Evolutionary conservation across 139 green algal genomes (phyloP), one percentile per base, ranked within the genome.

Genomic region (Pleodorina starrii): DNA sequence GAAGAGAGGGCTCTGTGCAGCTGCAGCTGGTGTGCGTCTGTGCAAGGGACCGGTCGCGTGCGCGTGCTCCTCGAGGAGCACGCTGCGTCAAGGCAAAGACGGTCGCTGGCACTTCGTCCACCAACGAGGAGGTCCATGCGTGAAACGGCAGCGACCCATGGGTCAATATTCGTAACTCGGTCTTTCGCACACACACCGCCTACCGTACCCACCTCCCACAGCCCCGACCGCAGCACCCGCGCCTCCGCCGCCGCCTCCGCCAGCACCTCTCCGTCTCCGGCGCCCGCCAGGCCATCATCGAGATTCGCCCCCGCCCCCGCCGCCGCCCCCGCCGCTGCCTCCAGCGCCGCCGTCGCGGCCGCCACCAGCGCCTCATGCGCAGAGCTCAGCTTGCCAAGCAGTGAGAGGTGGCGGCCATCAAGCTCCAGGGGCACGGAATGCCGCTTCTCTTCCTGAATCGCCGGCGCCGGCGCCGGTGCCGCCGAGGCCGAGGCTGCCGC

Each of bases 141-240:
- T n/a, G n/a, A n/a, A n/a, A n/a, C n/a, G n/a, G n/a, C n/a, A n/a
- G n/a, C n/a, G n/a, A n/a, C n/a, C n/a, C n/a, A n/a, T n/a, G n/a
- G n/a, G n/a, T n/a, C n/a, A n/a, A n/a, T n/a, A n/a, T n/a, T n/a
- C n/a, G n/a, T n/a, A n/a, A n/a, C n/a, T n/a, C n/a, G n/a, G n/a
- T n/a, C n/a, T n/a, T n/a, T n/a, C n/a, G n/a, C n/a, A n/a, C n/a
- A n/a, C n/a, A n/a, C n/a, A n/a, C n/a, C n/a, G n/a, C n/a, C n/a
- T n/a, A n/a, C n/a, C n/a, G n/a, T n/a, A n/a, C 79, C 32, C 60
- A 87, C 81, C 81, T 87, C 29, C 81, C 81, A 87, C 17, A 87
- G 29, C 29, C 81, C 63, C 29, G 81, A n/a, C n/a, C 21, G 23
- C 60, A 87, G 29, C 81, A 77, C 81, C 0, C 59, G 14, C 1